These are phyloP conservation scores for Pugionium dolabratum DNA, from an alignment of 345 rosid genomes.

Conservation along the genomic window DNA sequence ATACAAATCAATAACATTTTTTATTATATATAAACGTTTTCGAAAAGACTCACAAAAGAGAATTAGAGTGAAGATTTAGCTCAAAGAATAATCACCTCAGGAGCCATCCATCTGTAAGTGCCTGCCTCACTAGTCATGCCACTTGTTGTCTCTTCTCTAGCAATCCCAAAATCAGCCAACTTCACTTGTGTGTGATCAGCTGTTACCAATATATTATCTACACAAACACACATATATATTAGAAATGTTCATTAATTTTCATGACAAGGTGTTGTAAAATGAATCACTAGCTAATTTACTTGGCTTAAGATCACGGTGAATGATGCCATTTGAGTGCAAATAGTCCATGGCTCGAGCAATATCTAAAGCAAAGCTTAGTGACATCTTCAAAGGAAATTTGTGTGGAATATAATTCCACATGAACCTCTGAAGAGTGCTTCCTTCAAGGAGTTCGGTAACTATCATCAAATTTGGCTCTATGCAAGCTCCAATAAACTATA, in stretches of 20 bases:
- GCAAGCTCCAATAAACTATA: constrained; percentile 60
- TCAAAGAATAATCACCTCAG: constrained; percentile 50
- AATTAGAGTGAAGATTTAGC: neutral
- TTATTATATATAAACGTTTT: neutral
- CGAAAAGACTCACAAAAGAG: no score
- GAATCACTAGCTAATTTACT: constrained; percentile 36
- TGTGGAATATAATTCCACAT: constrained; percentile 51
- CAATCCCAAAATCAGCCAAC: constrained; percentile 64
- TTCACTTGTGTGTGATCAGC: constrained; percentile 48
- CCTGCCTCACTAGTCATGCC: constrained; percentile 68
- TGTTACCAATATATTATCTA: constrained; percentile 61
- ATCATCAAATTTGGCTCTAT: constrained; percentile 58
- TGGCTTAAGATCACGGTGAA: constrained; percentile 77
- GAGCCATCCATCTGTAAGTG: constrained; percentile 79
- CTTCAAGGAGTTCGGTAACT: constrained; percentile 59
- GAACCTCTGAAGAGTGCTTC: constrained; percentile 50
- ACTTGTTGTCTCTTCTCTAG: constrained; percentile 47
- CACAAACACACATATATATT: neutral
- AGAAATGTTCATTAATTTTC: no score
- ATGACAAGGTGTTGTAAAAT: no score
- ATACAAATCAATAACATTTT: neutral
- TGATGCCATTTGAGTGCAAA: constrained; percentile 66
- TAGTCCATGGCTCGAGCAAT: constrained; percentile 68
- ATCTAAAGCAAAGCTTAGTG: constrained; percentile 55
- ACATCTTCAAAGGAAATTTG: constrained; percentile 41